Base-by-base conservation (phyloP, 169 alveolate genomes). In the Plasmodium fragile region DNA sequence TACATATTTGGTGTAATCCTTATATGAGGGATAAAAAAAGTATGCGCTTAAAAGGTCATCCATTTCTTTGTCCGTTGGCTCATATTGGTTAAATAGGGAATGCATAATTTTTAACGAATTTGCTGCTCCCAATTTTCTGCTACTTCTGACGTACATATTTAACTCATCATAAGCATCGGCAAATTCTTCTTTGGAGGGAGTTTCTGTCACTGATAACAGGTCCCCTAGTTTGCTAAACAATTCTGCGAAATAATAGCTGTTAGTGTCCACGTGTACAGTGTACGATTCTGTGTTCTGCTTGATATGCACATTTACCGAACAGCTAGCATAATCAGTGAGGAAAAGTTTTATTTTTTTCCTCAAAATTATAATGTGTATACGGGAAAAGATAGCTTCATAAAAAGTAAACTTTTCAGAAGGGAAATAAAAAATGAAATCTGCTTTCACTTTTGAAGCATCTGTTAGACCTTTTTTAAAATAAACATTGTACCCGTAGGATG, bases 401-500 rank as follows among this genome's bases (percentile, higher is more conserved):
- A 89, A 77, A 18, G 94, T 89, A 41, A 89, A 77, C 43, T 72
- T 89, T 79, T 89, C 43, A 65, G 94, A 89, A 28, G 94, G 94
- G 16, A 89, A 89, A 65, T 78, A 89, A 89, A 89, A 89, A 89
- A 77, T 78, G 90, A 89, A 77, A 41, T 89, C 94, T 1, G 94
- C 65, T 39, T 79, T 77, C 59, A 79, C 94, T 78, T 52, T 73
- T 45, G 84, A 73, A 73, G 45, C 59, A 28, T 84, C 79, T 73
- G 93, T 84, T 89, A 89, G 52, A 59, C 90, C 94, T 69, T 36
- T 89, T 78, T 89, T 89, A 59, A 89, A 89, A 89, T 78, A 89
- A 36, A 89, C 39, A 78, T 89, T 89, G 70, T 89, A 89, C 45
- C 94, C 94, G 30, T 89, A 77, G n/a, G 94, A 89, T 36, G 90